Evolutionary conservation across 352 stramenopile species (phyloP), one percentile per base, ranked within the genome.

Genomic region (Phytophthora pinifolia): DNA sequence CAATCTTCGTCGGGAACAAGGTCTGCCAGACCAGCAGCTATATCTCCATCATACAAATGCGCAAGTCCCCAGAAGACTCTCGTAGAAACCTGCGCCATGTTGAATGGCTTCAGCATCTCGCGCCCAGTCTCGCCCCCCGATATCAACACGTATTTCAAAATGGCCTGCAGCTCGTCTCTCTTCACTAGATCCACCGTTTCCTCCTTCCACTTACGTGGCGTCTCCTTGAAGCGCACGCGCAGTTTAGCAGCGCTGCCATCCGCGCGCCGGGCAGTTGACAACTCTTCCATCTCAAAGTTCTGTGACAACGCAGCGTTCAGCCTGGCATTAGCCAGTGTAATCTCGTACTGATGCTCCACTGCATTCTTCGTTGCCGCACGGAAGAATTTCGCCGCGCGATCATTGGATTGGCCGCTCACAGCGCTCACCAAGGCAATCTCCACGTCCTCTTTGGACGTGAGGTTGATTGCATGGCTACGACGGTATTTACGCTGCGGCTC

Each of bases 31-130:
- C 83, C 86, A 29, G 49, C 62, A 22, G 68, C 86, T 9, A 96
- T 65, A 50, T 93, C 75, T 20, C 86, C 86, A 61, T 79, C 59
- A 45, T 92, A 93, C 52, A 94, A 63, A 18, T 76, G 71, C 34
- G 81, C 86, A 44, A 96, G 80, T 45, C 63, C 90, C 86, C 86
- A 96, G 70, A 96, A 96, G 13, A 94, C 82, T 58, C 86, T 71
- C 6, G 83, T 82, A 2, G 86, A 96, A 4, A 72, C 69, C 51
- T 96, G 83, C 1, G 86, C 86, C 86, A 96, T 96, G 56, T 96
- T 96, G 52, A 96, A 96, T 7, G 83, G 83, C 67, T 96, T 96
- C 48, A 96, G 79, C 86, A 94, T 94, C 50, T 96, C 86, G 15
- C 68, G 71, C 1, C 83, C 83, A 22, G 81, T 89, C 46, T 93